phyloP scores from a whole-genome alignment of 768 basidiomycete genomes.

The Trametes gibbosa region DNA sequence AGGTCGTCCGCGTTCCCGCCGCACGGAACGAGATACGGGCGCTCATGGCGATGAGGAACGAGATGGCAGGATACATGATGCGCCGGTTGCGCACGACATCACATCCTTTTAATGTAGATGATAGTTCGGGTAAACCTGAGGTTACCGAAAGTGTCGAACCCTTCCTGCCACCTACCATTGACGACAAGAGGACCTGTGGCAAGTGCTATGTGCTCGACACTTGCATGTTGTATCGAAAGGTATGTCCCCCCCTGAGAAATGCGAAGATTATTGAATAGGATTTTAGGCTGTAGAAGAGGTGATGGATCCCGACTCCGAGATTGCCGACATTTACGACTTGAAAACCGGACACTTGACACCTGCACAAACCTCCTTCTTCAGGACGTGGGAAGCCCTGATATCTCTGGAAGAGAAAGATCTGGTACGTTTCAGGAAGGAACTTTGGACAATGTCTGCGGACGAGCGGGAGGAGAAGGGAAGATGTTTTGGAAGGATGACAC shows the following conservation, averaged over 20 bases:
- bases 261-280: constrained; percentile 1
- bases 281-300: constrained; percentile 68
- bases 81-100: constrained; percentile 34
- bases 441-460: constrained; percentile 86
- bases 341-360: constrained; percentile 81
- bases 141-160: constrained; percentile 35
- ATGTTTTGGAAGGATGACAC: constrained; percentile 79
- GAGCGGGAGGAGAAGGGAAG: constrained; percentile 81
- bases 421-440: constrained; percentile 79
- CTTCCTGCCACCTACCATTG: constrained; percentile 86
- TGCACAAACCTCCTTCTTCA: constrained; percentile 74
- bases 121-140: background rate
- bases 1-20: constrained; percentile 79
- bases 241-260: constrained; percentile 21
- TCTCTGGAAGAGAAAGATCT: constrained; percentile 86
- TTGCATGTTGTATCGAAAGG: constrained; percentile 95
- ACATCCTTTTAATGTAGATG: background rate
- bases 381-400: constrained; percentile 85
- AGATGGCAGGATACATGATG: constrained; percentile 77
- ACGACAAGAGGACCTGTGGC: constrained; percentile 75
- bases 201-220: constrained; percentile 79
- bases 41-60: constrained; percentile 79
- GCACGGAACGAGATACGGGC: constrained; percentile 81
- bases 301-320: constrained; percentile 48
- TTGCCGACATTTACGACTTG: constrained; percentile 65